Percentiles rank a stretch among this genome's conserved stretches.
phyloP scores from a whole-genome alignment of 225 moss, liverwort and hornwort species.

The Physcomitrellopsis africana region DNA sequence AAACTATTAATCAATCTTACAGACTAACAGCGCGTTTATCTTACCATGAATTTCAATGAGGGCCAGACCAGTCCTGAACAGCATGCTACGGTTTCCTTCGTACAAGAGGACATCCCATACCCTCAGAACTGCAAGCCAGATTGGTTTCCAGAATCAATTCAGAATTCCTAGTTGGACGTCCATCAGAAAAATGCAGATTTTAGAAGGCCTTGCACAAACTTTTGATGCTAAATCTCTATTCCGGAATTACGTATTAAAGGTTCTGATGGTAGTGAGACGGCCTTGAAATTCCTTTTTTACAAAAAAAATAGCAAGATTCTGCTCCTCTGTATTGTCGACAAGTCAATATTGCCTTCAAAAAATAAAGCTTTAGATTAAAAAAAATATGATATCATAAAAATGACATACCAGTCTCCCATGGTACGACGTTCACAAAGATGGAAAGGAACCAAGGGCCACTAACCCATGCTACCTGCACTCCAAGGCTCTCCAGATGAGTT shows the following conservation, averaged over 20 bases:
- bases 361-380: conserved; percentile 3
- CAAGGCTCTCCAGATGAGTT: conserved; percentile 45
- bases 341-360: background rate
- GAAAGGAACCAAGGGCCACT: conserved; percentile 65
- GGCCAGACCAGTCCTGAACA: conserved; percentile 57
- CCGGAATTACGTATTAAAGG: no score
- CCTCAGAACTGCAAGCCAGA: conserved; percentile 56
- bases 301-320: no score
- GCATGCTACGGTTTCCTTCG: conserved; percentile 58
- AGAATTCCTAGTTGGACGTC: no score
- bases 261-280: no score
- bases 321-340: no score
- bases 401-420: conserved; percentile 57
- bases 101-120: conserved; percentile 62
- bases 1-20: no score
- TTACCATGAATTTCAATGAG: conserved; percentile 64
- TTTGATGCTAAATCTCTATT: no score
- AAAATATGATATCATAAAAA: conserved; percentile 5
- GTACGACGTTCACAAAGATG: conserved; percentile 55
- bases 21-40: background rate
- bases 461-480: conserved; percentile 59
- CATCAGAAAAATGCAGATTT: no score
- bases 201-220: no score
- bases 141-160: background rate
- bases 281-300: no score